A percentile compares a stretch with the other conserved stretches of the same genome.
Evolutionary conservation across 306 rosid genomes (phyloP).

Genomic region (Spatholobus suberectus): DNA sequence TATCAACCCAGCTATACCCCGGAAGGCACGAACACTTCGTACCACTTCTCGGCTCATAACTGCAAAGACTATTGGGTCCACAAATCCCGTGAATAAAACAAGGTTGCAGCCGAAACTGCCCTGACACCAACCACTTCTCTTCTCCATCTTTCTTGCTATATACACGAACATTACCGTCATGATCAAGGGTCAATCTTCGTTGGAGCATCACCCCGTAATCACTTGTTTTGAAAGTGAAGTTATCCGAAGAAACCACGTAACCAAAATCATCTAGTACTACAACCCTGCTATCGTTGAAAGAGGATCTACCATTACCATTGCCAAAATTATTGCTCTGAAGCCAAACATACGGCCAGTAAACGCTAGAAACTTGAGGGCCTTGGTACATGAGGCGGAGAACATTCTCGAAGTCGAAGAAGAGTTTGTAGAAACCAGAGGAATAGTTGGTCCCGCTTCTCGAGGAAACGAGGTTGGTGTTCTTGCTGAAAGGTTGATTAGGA

Average conservation of each 20-base stretch:
- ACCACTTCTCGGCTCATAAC: neutral
- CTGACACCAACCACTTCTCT: neutral
- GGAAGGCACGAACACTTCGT: slow-evolving; percentile 36
- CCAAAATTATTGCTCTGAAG: slow-evolving; percentile 11
- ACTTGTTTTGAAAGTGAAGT: neutral
- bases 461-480: slow-evolving; percentile 10
- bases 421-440: slow-evolving; percentile 27
- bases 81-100: slow-evolving; percentile 33
- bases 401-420: slow-evolving; percentile 31
- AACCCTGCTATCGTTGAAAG: slow-evolving; percentile 9
- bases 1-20: neutral
- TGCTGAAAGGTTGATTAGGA: neutral
- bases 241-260: neutral
- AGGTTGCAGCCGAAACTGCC: neutral
- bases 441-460: neutral
- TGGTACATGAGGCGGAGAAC: slow-evolving; percentile 25
- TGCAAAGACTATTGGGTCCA: slow-evolving; percentile 35
- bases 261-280: neutral
- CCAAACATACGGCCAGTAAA: slow-evolving; percentile 30
- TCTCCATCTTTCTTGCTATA: neutral
- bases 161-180: slow-evolving; percentile 6
- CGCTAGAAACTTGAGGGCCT: neutral
- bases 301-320: neutral
- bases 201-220: neutral
- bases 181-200: slow-evolving; percentile 29